Conservation (phyloP, 1,284 basidiomycete genomes). For the Pseudozyma tsukubaensis region DNA sequence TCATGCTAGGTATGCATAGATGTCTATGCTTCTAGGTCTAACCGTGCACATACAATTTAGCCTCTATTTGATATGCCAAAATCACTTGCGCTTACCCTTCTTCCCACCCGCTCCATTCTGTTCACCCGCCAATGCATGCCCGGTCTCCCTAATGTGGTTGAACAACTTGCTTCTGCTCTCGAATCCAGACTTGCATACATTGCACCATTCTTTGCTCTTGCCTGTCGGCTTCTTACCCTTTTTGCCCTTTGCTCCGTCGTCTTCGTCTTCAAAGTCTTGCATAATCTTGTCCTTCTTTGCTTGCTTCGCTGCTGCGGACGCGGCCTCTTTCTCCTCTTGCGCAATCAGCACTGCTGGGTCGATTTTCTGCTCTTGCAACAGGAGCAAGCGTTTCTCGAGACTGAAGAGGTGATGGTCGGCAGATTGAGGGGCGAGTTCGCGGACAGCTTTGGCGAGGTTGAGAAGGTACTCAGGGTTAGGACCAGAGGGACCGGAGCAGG, state of each 20-base stretch:
- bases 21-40: conserved; percentile 7
- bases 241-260: conserved; percentile 25
- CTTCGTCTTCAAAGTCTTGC: conserved; percentile 1
- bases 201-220: conserved; percentile 73
- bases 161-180: conserved; percentile 83
- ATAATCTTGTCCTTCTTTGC: not conserved
- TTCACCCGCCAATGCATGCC: conserved; percentile 76
- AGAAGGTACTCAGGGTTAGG: conserved; percentile 85
- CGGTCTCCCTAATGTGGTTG: conserved; percentile 78
- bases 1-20: not conserved
- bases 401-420: conserved; percentile 81
- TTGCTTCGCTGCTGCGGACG: not conserved
- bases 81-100: conserved; percentile 24
- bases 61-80: not conserved
- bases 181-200: conserved; percentile 78
- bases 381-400: conserved; percentile 74
- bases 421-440: conserved; percentile 78
- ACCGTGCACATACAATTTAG: not conserved
- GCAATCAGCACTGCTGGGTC: conserved; percentile 27
- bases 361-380: conserved; percentile 38
- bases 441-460: conserved; percentile 77
- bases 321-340: conserved; percentile 25
- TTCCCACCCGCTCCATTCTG: conserved; percentile 13
- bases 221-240: conserved; percentile 35
- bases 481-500: conserved; percentile 82